phyloP scores from a whole-genome alignment of 306 rosid genomes.

The Echinosophora koreensis region DNA sequence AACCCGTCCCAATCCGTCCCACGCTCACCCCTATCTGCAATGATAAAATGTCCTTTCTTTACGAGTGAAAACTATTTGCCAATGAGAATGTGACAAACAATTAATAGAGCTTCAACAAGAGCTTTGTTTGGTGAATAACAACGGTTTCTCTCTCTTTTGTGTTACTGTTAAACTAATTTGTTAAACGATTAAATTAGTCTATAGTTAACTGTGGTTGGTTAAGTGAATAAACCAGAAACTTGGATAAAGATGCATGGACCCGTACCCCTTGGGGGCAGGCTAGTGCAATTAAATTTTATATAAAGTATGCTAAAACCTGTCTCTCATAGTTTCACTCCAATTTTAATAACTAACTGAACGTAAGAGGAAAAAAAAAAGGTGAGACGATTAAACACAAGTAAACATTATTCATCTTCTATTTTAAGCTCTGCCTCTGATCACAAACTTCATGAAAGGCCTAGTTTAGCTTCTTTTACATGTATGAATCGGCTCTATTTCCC shows the following conservation, averaged over 20 bases:
- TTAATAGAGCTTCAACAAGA: too few relatives aligned
- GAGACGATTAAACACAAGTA: not conserved
- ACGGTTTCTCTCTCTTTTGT: too few relatives aligned
- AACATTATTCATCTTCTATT: slow-evolving; percentile 19
- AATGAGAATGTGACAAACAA: too few relatives aligned
- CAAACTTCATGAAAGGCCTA: slow-evolving; percentile 35
- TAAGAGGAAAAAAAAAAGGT: not conserved
- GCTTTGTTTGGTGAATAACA: too few relatives aligned
- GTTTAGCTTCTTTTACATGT: slow-evolving; percentile 13
- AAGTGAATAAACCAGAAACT: not conserved
- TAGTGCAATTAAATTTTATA: too few relatives aligned
- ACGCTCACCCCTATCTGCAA: too few relatives aligned
- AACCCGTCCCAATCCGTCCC: too few relatives aligned
- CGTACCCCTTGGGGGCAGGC: not conserved
- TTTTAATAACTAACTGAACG: not conserved
- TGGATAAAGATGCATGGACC: not conserved
- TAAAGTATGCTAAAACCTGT: not conserved
- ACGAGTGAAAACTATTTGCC: too few relatives aligned
- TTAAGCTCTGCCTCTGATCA: slow-evolving; percentile 16
- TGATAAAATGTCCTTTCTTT: too few relatives aligned
- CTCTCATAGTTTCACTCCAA: slow-evolving; percentile 2
- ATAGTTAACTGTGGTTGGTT: not conserved
- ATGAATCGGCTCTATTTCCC: not conserved
- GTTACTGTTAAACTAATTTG: not conserved
- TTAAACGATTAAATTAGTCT: not conserved